Evolutionary conservation across 1,139 yeast species (phyloP), one percentile per base, ranked within the genome.

Genomic region (Magnusiomyces paraingens): DNA sequence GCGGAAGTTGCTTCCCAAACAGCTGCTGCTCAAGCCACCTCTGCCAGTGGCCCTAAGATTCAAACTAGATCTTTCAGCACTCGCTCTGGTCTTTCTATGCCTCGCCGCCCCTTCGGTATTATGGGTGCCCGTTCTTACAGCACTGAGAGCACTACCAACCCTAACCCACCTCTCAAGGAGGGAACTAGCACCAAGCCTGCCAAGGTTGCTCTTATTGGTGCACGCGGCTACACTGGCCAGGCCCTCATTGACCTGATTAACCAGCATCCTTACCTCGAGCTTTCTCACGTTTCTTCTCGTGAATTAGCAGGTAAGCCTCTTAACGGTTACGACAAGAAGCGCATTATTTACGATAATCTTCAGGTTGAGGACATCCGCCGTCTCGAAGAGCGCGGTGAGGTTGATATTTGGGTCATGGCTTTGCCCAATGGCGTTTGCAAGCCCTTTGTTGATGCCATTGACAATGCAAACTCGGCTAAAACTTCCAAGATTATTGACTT

Each of bases 401-500:
- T 93, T 54, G 99, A 94, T 65, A 84, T 91, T 55, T 93, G 99
- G 99, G 95, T 94, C 41, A 93, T 94, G 99, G 99, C 99, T 1
- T 79, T 94, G 65, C 99, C 99, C 59, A 93, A 93, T 68, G 97
- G 97, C 53, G 97, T 93, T 48, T 93, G 98, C 74, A 86, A 86
- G 73, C 98, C 99, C 54, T 91, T 93, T 73, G 98, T 93, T 43
- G 90, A 88, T 43, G 96, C 98, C 18, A 88, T 93, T 65, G 93
- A 87, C 64, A 75, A 83, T 18, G 86, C 83, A 26, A 59, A 58
- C 51, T 54, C 58, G 47, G 66, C 70, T 20, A 76, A 78, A 58
- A 72, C 76, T 51, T 86, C 96, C 41, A 88, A 87, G 66, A 90
- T 93, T 57, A 79, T 93, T 59, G 99, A 93, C 68, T 75, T 94